Conservation (phyloP, 2,329 filamentous ascomycete species). For the Chrysoporthe austroafricana region DNA sequence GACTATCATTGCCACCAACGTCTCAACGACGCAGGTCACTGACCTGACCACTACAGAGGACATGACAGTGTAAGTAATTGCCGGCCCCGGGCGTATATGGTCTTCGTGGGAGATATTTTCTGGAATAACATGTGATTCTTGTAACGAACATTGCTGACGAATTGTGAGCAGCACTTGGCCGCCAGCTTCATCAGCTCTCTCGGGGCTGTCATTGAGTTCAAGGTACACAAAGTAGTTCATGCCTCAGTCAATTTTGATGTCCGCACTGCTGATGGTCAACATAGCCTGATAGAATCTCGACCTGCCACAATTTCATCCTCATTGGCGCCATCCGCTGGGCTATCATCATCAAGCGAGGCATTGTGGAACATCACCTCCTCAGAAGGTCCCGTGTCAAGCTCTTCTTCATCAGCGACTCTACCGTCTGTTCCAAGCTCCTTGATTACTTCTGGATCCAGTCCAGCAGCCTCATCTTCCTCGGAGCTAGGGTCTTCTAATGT, state of each 20-base stretch:
- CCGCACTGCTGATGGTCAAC: constrained; percentile 1
- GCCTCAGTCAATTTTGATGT: neutral
- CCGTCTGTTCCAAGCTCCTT: neutral
- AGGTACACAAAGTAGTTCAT: neutral
- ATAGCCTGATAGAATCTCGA: neutral
- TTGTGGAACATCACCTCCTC: constrained; percentile 1
- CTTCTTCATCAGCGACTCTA: neutral
- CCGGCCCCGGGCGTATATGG: neutral
- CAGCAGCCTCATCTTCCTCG: neutral
- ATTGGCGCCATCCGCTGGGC: neutral
- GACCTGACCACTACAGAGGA: constrained; percentile 21
- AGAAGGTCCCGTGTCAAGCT: neutral
- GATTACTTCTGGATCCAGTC: neutral
- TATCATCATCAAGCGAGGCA: neutral
- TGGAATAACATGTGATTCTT: neutral
- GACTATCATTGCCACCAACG: constrained; percentile 26
- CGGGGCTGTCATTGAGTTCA: neutral
- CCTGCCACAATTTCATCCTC: neutral
- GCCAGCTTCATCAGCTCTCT: neutral
- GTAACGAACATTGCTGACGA: neutral
- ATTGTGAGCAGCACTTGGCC: constrained; percentile 3
- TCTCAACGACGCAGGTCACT: constrained; percentile 27
- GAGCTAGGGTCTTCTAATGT: neutral
- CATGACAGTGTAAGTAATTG: constrained; percentile 11
- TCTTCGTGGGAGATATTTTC: neutral